phyloP scores from a whole-genome alignment of 768 basidiomycete species.

The Stropharia rugosoannulata region DNA sequence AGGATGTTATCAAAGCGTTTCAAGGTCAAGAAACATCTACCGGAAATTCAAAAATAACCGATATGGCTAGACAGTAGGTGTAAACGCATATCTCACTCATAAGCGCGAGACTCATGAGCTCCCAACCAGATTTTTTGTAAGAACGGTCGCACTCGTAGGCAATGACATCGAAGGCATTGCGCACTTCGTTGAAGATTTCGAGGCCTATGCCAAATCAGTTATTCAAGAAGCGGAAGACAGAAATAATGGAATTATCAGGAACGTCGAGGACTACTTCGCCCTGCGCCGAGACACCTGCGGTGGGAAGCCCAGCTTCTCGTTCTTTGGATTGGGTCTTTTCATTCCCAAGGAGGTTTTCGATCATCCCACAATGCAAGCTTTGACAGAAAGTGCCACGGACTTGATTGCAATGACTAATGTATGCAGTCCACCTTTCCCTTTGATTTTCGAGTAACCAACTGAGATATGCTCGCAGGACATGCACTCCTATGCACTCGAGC shows the following conservation, averaged over 20 bases:
- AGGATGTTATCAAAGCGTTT: constrained; percentile 40
- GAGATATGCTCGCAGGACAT: constrained; percentile 18
- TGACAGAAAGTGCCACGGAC: constrained; percentile 31
- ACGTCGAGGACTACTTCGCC: constrained; percentile 38
- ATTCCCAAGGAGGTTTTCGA: constrained; percentile 40
- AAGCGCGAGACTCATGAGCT: background rate
- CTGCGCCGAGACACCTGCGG: constrained; percentile 42
- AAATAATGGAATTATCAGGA: constrained; percentile 27
- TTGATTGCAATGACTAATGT: constrained; percentile 37
- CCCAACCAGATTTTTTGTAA: constrained; percentile 15
- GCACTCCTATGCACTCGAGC: constrained; percentile 30
- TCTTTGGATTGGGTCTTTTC: constrained; percentile 35
- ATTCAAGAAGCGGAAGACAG: constrained; percentile 45
- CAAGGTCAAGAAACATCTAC: constrained; percentile 4
- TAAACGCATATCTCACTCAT: background rate
- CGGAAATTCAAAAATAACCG: constrained; percentile 27
- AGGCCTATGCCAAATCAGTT: constrained; percentile 29
- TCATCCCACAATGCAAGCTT: constrained; percentile 33
- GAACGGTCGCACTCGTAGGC: constrained; percentile 13
- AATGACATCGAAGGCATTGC: constrained; percentile 14
- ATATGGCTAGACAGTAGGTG: constrained; percentile 42
- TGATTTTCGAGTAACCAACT: background rate
- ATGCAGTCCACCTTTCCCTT: background rate
- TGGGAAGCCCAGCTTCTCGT: constrained; percentile 38
- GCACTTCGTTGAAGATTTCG: constrained; percentile 24